Evolutionary conservation across 495 filamentous ascomycete species (phyloP).

Genomic region (Aspergillus leporis): DNA sequence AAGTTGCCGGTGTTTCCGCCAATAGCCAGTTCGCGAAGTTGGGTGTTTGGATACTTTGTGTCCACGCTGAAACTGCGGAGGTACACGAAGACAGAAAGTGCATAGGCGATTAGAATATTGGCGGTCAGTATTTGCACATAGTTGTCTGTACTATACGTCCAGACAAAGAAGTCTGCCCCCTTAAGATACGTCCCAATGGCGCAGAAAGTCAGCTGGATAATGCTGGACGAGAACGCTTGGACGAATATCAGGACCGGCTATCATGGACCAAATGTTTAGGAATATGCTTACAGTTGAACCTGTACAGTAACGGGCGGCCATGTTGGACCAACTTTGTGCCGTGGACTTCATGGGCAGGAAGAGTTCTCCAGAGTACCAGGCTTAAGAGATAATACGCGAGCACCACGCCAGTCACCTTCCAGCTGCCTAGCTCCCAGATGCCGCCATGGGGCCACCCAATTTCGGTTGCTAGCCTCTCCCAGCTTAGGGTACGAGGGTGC

Average conservation of each 20-base stretch:
- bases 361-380: conserved; percentile 63
- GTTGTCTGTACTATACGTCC: conserved; percentile 83
- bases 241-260: conserved; percentile 2
- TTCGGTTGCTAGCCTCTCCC: conserved; percentile 64
- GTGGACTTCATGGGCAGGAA: conserved; percentile 66
- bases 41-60: conserved; percentile 53
- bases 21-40: conserved; percentile 68
- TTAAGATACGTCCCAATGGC: conserved; percentile 66
- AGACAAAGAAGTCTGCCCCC: conserved; percentile 72
- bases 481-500: conserved; percentile 61
- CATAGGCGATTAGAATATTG: conserved; percentile 67
- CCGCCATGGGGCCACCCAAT: conserved; percentile 66
- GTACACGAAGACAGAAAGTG: conserved; percentile 69
- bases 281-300: conserved; percentile 65
- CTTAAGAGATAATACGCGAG: conserved; percentile 72
- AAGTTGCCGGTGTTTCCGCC: conserved; percentile 75
- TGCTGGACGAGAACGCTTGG: conserved; percentile 66
- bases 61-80: conserved; percentile 66
- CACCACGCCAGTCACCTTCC: conserved; percentile 55
- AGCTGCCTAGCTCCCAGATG: conserved; percentile 50
- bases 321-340: conserved; percentile 66
- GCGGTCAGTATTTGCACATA: conserved; percentile 74
- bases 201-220: conserved; percentile 59
- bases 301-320: conserved; percentile 72
- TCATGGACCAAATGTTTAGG: background rate